phyloP scores from a whole-genome alignment of 1,284 basidiomycete genomes.

The Ceratobasidium sp. region DNA sequence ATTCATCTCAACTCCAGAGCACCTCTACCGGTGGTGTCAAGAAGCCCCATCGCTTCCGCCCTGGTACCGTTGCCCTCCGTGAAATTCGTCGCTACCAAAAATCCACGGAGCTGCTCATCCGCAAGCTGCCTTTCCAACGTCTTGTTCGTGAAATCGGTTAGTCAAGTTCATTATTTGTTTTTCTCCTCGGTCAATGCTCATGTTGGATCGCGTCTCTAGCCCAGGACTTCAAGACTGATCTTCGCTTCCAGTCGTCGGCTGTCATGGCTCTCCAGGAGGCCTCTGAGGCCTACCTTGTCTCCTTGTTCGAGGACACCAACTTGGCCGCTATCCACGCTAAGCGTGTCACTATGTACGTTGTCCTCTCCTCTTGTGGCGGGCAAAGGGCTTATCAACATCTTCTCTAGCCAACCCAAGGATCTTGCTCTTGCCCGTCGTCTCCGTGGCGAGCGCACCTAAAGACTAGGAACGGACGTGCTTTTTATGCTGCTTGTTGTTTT shows the following conservation, averaged over 20 bases:
- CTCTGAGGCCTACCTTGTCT: slow-evolving; percentile 85
- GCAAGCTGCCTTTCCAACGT: slow-evolving; percentile 78
- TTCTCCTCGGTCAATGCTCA: neutral
- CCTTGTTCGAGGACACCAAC: slow-evolving; percentile 89
- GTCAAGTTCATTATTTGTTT: neutral
- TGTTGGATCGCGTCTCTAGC: neutral
- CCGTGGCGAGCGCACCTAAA: slow-evolving; percentile 66
- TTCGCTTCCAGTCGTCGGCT: slow-evolving; percentile 82
- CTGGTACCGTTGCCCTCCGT: slow-evolving; percentile 80
- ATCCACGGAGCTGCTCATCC: slow-evolving; percentile 78
- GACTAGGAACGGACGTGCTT: slow-evolving; percentile 21
- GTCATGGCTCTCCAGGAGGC: slow-evolving; percentile 82
- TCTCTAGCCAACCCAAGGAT: slow-evolving; percentile 74
- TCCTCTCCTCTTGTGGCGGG: neutral
- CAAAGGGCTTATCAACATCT: neutral
- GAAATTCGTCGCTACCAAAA: slow-evolving; percentile 87
- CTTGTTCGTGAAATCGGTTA: slow-evolving; percentile 76
- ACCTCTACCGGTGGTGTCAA: slow-evolving; percentile 75
- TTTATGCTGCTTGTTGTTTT: slow-evolving; percentile 33
- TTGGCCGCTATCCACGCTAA: slow-evolving; percentile 91
- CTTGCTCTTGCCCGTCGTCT: slow-evolving; percentile 73
- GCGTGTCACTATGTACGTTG: slow-evolving; percentile 72
- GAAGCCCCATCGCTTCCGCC: slow-evolving; percentile 76
- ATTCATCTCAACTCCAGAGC: slow-evolving; percentile 45
- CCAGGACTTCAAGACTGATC: slow-evolving; percentile 64